Conservation (phyloP, 768 basidiomycete species). For the Rhodotorula sphaerocarpa region DNA sequence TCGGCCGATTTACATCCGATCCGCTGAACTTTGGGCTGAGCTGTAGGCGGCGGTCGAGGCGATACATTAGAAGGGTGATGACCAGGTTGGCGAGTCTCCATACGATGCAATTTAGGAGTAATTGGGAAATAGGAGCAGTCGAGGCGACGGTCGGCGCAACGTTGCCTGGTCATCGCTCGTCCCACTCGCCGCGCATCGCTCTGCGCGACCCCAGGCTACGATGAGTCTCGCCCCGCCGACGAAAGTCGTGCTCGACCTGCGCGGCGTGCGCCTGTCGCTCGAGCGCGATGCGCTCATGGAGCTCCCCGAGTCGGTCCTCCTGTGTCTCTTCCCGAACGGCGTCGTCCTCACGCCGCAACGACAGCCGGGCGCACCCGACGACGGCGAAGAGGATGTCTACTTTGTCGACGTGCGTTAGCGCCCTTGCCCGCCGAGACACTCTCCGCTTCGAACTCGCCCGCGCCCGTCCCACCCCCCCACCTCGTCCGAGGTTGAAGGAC, state of each 20-base stretch:
- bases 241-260: slow-evolving; percentile 71
- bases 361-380: slow-evolving; percentile 42
- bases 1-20: too few relatives aligned
- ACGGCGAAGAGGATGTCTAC: slow-evolving; percentile 79
- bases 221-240: slow-evolving; percentile 23
- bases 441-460: background rate
- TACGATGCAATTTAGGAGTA: too few relatives aligned
- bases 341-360: slow-evolving; percentile 77
- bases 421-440: too few relatives aligned
- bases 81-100: too few relatives aligned
- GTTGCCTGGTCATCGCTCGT: too few relatives aligned
- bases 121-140: too few relatives aligned
- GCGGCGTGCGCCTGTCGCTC: slow-evolving; percentile 82
- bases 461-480: background rate
- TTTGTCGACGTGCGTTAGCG: slow-evolving; percentile 92
- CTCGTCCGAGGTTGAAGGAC: background rate
- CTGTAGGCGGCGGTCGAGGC: too few relatives aligned
- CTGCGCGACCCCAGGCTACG: background rate
- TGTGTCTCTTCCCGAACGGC: slow-evolving; percentile 95
- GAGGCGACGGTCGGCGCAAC: too few relatives aligned
- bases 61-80: too few relatives aligned
- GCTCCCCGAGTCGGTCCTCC: slow-evolving; percentile 87
- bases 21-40: too few relatives aligned
- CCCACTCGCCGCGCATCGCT: background rate
- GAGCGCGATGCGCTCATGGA: slow-evolving; percentile 98